Conservation (phyloP, 2,329 filamentous ascomycete species). For the Colletotrichum tamarilloi region DNA sequence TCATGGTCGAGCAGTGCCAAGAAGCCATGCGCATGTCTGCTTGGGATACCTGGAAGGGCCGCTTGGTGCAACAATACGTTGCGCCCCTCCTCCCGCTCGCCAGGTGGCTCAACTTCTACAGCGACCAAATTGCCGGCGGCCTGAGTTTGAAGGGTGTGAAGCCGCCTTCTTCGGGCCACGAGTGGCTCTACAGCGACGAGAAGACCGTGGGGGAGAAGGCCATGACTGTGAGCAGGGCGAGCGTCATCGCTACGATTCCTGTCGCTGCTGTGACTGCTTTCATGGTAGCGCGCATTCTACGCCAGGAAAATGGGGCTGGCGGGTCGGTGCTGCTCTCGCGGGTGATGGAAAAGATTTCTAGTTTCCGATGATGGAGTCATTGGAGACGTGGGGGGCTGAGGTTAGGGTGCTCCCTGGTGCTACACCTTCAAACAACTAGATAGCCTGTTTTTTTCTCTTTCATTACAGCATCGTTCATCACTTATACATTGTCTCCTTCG, state of each 20-base stretch:
- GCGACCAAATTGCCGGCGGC: conserved; percentile 9
- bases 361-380: background rate
- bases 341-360: conserved; percentile 4
- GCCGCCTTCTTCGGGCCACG: background rate
- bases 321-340: background rate
- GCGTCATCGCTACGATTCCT: background rate
- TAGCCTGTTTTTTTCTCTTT: background rate
- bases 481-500: background rate
- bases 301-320: background rate
- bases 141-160: conserved; percentile 3
- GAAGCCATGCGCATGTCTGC: conserved; percentile 26
- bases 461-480: background rate
- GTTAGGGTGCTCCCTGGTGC: background rate
- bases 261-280: conserved; percentile 21
- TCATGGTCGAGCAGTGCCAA: conserved; percentile 27
- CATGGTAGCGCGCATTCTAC: background rate
- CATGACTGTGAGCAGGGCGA: background rate
- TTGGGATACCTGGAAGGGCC: conserved; percentile 16
- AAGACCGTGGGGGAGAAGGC: conserved; percentile 5
- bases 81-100: conserved; percentile 5
- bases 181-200: conserved; percentile 27
- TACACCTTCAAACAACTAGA: background rate
- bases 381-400: background rate
- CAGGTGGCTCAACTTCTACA: conserved; percentile 24
- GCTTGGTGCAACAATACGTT: conserved; percentile 19